Evolutionary conservation across 768 basidiomycete species (phyloP), one percentile per base, ranked within the genome.

Genomic region (Termitomyces sp.): DNA sequence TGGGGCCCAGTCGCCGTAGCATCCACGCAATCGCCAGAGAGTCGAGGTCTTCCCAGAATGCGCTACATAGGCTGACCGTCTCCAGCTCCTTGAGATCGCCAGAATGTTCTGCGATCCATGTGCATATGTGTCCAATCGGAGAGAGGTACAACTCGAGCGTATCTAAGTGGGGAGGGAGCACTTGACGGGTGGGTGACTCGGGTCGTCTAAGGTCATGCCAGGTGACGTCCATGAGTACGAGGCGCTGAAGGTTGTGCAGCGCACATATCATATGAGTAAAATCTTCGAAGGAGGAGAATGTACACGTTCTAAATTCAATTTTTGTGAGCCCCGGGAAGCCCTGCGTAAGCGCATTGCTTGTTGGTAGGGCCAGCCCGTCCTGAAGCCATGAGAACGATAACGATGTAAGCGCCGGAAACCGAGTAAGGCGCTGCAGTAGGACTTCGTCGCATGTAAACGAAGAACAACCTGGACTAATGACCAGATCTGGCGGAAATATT

Each of bases 241-340:
- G 60, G 26, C 60, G 24, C 16, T 55, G 65, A 13, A 69, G 58
- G 24, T 59, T 57, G 27, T 57, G 63, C 34, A 65, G 59, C 5
- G 66, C 63, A 42, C 63, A 65, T 34, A 69, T 59, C n/a, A 63
- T 59, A 20, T 55, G 31, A 10, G 61, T 53, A 31, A 67, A 66
- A 32, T 63, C 57, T 52, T 55, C 49, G 49, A 69, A 66, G 0
- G 62, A 63, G 22, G 60, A 56, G 44, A 69, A 69, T 53, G 64
- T 58, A 59, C 67, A 69, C 27, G 63, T 62, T 5, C 65, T 61
- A 14, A 69, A 63, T 53, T 69, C 68, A 26, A 69, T 60, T 13
- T 62, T 65, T n/a, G 61, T 64, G 7, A 69, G 60, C 26, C 56
- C 48, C 10, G 56, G 48, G 55, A 69, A 69, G 14, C 61, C 57